Evolutionary conservation across 2,329 filamentous ascomycete species (phyloP), one percentile per base, ranked within the genome.

Genomic region (Trichoderma atrobrunneum): DNA sequence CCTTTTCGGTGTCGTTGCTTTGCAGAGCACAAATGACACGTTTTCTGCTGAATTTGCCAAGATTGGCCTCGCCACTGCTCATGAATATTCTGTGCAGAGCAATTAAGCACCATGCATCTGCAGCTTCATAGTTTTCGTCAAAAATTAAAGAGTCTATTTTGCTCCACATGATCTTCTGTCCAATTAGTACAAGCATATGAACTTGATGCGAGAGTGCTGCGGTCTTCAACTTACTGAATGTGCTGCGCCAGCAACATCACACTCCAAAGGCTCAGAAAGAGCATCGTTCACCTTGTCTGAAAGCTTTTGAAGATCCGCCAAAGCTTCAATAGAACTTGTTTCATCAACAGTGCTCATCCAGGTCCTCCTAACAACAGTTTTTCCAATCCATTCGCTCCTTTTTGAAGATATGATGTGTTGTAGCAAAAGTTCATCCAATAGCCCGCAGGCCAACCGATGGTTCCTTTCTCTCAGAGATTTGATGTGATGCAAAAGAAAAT

Each of bases 141-240:
- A 81, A 81, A 73, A 88, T 89, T 16, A 84, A 84, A 1, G 84
- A 81, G 67, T 94, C 92, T n/a, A 93, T 84, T 30, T 86, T 88
- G 80, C 94, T 96, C 94, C 94, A 98, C 4, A 97, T 82, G 4
- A 97, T 80, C 92, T 95, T 73, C 32, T 73, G 77, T 77, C 34
- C 77, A 74, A 48, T 12, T 32, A 16, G 16, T 77, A 74, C 48
- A 7, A 21, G 7, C 14, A 24, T 24, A 21, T 18, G 24, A 28
- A 48, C 18, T 21, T 6, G 11, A n/a, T 12, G 18, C 18, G 14
- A 12, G 5, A 14, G 3, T 34, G 21, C 39, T 34, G 10, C 7
- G 2, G 3, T 7, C 8, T 24, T 59, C 26, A 59, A 80, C 87
- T 76, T 78, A 92, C 90, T 39, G 89, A 92, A 75, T 93, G 91